Percentiles rank a stretch among this genome's conserved stretches.
These are phyloP conservation scores for Zygosaccharomyces pseudobailii DNA, from an alignment of 1,139 yeast genomes.

Conservation along the genomic window DNA sequence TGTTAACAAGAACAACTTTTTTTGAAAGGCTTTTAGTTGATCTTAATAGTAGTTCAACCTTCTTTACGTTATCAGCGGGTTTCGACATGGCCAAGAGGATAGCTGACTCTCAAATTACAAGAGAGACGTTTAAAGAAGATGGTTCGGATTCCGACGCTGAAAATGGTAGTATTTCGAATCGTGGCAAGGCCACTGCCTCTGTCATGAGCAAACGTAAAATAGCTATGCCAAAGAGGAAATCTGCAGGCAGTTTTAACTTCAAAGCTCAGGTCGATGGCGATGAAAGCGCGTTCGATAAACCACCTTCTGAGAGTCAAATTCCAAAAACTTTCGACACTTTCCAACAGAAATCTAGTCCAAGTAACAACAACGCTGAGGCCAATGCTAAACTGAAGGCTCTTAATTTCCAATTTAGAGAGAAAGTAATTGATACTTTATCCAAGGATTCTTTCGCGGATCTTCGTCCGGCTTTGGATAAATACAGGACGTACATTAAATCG, in stretches of 20 bases:
- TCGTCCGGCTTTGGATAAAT: slow-evolving; percentile 53
- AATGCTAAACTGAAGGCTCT: slow-evolving; percentile 56
- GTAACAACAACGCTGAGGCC: slow-evolving; percentile 9
- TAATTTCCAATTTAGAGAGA: slow-evolving; percentile 56
- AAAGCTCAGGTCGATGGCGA: slow-evolving; percentile 9
- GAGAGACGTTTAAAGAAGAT: slow-evolving; percentile 37
- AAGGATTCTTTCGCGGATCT: slow-evolving; percentile 55
- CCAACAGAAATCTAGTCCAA: slow-evolving; percentile 2
- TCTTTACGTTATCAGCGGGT: too few species aligned
- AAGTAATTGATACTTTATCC: slow-evolving; percentile 42
- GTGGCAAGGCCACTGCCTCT: slow-evolving; percentile 50
- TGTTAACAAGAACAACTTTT: not conserved
- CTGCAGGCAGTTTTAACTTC: slow-evolving; percentile 14
- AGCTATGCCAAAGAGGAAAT: slow-evolving; percentile 48
- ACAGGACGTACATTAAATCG: slow-evolving; percentile 43
- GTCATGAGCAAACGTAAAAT: slow-evolving; percentile 67
- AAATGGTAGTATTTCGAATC: slow-evolving; percentile 35
- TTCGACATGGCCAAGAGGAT: slow-evolving; percentile 60
- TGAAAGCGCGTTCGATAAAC: slow-evolving; percentile 4
- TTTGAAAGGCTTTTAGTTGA: not conserved
- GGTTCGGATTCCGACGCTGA: slow-evolving; percentile 37
- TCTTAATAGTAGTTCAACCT: not conserved
- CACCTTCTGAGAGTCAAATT: slow-evolving; percentile 5
- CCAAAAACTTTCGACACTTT: slow-evolving; percentile 20
- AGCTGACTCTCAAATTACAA: slow-evolving; percentile 56